Base-by-base conservation (phyloP, 257 asterid genomes). In the Osmanthus fragrans region DNA sequence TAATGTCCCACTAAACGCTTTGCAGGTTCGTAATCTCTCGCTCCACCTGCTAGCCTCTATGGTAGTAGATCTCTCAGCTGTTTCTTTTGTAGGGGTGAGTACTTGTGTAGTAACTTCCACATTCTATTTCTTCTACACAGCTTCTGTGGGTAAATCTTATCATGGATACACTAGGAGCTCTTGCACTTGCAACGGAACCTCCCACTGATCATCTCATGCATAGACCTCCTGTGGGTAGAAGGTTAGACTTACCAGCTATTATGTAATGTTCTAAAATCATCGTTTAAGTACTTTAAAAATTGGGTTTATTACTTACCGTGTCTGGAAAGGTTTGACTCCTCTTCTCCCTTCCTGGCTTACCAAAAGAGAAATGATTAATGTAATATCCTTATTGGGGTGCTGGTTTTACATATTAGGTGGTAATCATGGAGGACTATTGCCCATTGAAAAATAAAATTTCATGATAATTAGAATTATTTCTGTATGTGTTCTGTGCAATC, bases 61-160 rank as follows among this genome's bases (percentile, higher is more conserved):
- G 34, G 16, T 47, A 34, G 21, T 73, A 32, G 11, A 69, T 39
- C 60, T 36, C n/a, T 40, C 56, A 29, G 21, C 40, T 70, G 11
- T 63, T 70, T 30, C 18, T 16, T 78, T n/a, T 51, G 27, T 58
- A 5, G 67, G 16, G 34, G 5, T 3, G 19, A 25, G 34, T 33
- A 68, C 42, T 18, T 29, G 7, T 11, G 65, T 67, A 54, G 36
- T 56, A 51, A 40, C 78, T 66, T 51, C 23, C 10, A 21, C 12
- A 76, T 51, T 70, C 19, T 71, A 30, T 82, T 32, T 71, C 51
- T 56, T 64, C 51, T 49, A 13, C 82, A 79, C 92, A 95, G 99
- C 96, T 95, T 75, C 99, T 95, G 36, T 95, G 99, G 99, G 99
- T 95, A 54, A 95, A 95, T 85, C 98, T 95, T 68, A 95, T 95